Evolutionary conservation across 1,284 basidiomycete genomes (phyloP), one percentile per base, ranked within the genome.

Genomic region (Wolfiporia cocos): DNA sequence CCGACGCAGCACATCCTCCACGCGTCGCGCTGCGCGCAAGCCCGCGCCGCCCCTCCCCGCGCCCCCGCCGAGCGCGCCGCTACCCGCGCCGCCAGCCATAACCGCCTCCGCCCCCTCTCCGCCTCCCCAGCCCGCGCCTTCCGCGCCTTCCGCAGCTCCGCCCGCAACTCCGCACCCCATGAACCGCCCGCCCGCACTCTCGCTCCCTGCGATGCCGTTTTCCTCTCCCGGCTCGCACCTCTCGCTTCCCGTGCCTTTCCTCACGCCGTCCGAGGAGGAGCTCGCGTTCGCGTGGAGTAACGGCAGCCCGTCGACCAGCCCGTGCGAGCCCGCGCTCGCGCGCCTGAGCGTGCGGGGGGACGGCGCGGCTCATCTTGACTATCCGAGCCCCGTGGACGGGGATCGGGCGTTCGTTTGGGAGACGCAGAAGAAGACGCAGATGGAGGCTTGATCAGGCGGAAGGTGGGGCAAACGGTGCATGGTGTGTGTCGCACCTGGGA

Each of bases 351-450:
- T 42, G 47, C 34, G 48, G 34, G 17, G 42, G 32, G 41, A 43
- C 36, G 41, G 34, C 23, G 51, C 49, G 53, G n/a, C n/a, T n/a
- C 48, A 53, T 42, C 47, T 52, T 21, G 56, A 61, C 46, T 58
- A 58, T 38, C 54, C 57, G 15, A 57, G 53, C 41, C 55, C 58
- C 4, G 46, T 58, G 22, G 57, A 59, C 24, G 46, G 46, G 29
- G 32, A 23, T 11, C 12, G 41, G 11, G 35, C 43, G 28, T 49
- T 49, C 40, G 48, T 47, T 14, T 51, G 53, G 49, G 36, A 22
- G 7, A 29, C 37, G 35, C 11, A 32, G 14, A 31, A 37, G 34
- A 33, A 44, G 14, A 34, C 33, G n/a, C 35, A 32, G 34, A 45
- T 41, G 34, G 39, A 45, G 26, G 41, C 40, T 24, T 45, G 34